Base-by-base conservation (phyloP, 73 alveolate genomes). In the Loxodes magnus region DNA sequence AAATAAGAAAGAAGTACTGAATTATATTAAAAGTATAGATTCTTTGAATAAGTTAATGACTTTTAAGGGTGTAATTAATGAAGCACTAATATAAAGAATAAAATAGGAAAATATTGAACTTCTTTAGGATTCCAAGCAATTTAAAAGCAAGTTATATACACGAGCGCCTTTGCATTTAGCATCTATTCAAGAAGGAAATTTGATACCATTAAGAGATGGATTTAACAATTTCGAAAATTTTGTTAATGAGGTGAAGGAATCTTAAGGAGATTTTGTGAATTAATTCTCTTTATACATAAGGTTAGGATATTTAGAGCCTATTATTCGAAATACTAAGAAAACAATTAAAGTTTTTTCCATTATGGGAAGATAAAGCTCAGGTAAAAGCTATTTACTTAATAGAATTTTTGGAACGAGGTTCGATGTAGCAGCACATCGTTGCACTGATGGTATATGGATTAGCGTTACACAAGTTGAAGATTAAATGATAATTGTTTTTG, bases 381-480 rank as follows among this genome's bases (percentile, higher is more conserved):
- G 92, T 12, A 77, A 77, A 49, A 72, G 86, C 36, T 74, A 65
- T 65, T 50, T 73, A 9, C 23, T 77, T 29, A 77, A 72, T 30
- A 63, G 86, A 74, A 10, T 77, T 6, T 71, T 77, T 41, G 92
- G 92, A 9, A 72, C 86, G 35, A 39, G 83, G 35, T 77, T 77
- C 43, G 53, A 71, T 26, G 92, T 77, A 0, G 65, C 86, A 10
- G 70, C 92, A 2, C 41, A 71, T 4, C 43, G 92, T 33, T 77
- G 92, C 61, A 77, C 92, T 43, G 92, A 77, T 36, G 92, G 92
- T 2, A 76, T 77, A 10, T 77, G 92, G 87, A 56, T 50, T 65
- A 43, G 72, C 7, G 10, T 77, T 0, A 65, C 53, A 0, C 26
- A 23, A 26, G 19, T 60, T 0, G 55, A 43, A 12, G 43, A 41